Evolutionary conservation across 2,329 filamentous ascomycete species (phyloP), one percentile per base, ranked within the genome.

Genomic region (Lachnellula suecica): DNA sequence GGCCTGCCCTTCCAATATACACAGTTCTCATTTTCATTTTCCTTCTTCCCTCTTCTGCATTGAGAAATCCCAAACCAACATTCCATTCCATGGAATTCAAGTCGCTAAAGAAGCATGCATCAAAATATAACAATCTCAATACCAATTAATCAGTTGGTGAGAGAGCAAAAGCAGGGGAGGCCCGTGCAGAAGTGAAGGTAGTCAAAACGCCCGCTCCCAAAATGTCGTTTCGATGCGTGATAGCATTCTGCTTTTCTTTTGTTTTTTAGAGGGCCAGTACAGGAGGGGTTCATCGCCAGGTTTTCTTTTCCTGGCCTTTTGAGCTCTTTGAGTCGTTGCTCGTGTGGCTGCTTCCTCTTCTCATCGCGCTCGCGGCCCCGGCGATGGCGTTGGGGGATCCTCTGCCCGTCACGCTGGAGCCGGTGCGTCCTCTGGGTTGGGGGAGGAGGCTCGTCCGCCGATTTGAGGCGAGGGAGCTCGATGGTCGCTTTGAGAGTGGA

Each of bases 391-490:
- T 74, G 4, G 79, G 78, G 47, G 74, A 81, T 35, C 73, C 71
- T 17, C 77, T 71, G 4, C 79, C 79, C 13, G 70, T 70, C 17
- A 70, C 63, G 23, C 66, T 66, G 7, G 59, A 65, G 29, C 55
- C 51, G 31, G 54, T 53, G 48, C 61, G 52, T 27, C 64, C 64
- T 54, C 60, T 69, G 3, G 63, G 60, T 23, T 78, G 72, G 17
- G 82, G 81, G 20, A 85, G 68, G 52, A 85, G 62, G 60, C 81
- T 84, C 4, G 68, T 72, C 25, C 82, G 76, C 54, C 81, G 71
- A 51, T 70, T 73, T 19, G 68, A 68, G 6, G 80, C 77, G 41
- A 85, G 62, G 3, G 83, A 85, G 64, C 80, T 85, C 40, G 76
- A 78, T 10, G 83, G 77, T 25, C 83, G 75, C 51, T 52, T 61